A percentile compares a stretch with the other conserved stretches of the same genome.
These are phyloP conservation scores for Botrytis paeoniae DNA, from an alignment of 2,329 filamentous ascomycete species.

Conservation along the genomic window DNA sequence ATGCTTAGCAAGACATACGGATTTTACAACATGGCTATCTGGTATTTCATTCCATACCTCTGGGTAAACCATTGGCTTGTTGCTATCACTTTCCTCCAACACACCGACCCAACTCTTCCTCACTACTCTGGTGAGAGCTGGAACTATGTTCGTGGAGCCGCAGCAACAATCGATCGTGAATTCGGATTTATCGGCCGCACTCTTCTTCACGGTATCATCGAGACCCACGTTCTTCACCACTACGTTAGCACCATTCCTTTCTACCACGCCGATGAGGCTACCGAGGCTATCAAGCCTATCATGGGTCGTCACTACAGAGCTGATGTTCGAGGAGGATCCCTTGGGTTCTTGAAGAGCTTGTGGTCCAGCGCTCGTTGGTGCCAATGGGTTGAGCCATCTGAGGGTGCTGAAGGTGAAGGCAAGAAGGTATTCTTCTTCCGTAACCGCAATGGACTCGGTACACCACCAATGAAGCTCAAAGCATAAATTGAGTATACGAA, in stretches of 20 bases:
- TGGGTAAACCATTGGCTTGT: constrained; percentile 99
- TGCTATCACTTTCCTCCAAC: constrained; percentile 95
- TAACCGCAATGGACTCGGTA: constrained; percentile 84
- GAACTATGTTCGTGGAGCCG: constrained; percentile 91
- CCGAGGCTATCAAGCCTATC: constrained; percentile 87
- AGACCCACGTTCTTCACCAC: constrained; percentile 87
- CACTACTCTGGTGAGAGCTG: constrained; percentile 85
- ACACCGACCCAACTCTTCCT: constrained; percentile 90
- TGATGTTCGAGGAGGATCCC: constrained; percentile 70
- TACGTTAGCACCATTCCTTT: constrained; percentile 95
- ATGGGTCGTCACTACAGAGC: constrained; percentile 96
- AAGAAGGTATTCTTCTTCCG: constrained; percentile 95
- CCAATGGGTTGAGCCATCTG: constrained; percentile 96
- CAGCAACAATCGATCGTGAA: constrained; percentile 94
- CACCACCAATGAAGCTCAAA: constrained; percentile 32
- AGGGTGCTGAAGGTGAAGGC: constrained; percentile 73
- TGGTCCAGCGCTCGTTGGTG: constrained; percentile 81
- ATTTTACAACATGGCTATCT: constrained; percentile 82
- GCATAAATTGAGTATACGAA: constrained; percentile 22
- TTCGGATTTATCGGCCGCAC: constrained; percentile 84
- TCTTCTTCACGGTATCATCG: constrained; percentile 18
- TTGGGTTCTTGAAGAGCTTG: constrained; percentile 81
- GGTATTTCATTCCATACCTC: constrained; percentile 93
- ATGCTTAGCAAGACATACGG: constrained; percentile 75
- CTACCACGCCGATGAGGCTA: constrained; percentile 93